Evolutionary conservation across 768 basidiomycete species (phyloP).

Genomic region (Hypholoma fasciculare): DNA sequence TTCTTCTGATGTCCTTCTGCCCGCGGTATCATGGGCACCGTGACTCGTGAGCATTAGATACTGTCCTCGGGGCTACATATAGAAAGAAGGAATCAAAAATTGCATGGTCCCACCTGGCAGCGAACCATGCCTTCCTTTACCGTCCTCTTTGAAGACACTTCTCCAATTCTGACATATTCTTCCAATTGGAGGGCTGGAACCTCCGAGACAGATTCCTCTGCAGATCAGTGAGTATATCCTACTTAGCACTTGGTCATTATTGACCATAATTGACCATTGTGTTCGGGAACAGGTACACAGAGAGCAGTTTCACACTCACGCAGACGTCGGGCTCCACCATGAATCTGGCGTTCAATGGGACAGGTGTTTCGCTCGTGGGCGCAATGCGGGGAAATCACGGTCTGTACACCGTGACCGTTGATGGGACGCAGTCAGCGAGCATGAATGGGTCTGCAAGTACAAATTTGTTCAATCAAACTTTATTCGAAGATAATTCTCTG

Average conservation of each 20-base stretch:
- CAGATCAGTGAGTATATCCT: neutral
- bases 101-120: neutral
- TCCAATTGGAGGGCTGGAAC: neutral
- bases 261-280: neutral
- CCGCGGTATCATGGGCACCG: neutral
- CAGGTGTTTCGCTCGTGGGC: slow-evolving; percentile 17
- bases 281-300: slow-evolving; percentile 30
- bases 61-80: too few species aligned
- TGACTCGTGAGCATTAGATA: too few species aligned
- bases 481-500: neutral
- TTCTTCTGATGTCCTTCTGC: neutral
- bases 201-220: neutral
- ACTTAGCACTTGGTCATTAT: neutral
- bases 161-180: neutral
- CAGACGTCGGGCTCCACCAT: slow-evolving; percentile 22
- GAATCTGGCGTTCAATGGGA: slow-evolving; percentile 35
- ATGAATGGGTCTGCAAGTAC: neutral
- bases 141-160: neutral
- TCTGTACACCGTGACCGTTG: slow-evolving; percentile 12
- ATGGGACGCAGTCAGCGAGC: slow-evolving; percentile 2
- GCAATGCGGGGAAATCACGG: slow-evolving; percentile 20
- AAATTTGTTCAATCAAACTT: neutral
- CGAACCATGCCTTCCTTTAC: neutral
- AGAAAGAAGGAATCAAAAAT: too few species aligned
- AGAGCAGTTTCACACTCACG: slow-evolving; percentile 32